phyloP scores from a whole-genome alignment of 2,329 filamentous ascomycete species.

The Blastomyces emzantsi region DNA sequence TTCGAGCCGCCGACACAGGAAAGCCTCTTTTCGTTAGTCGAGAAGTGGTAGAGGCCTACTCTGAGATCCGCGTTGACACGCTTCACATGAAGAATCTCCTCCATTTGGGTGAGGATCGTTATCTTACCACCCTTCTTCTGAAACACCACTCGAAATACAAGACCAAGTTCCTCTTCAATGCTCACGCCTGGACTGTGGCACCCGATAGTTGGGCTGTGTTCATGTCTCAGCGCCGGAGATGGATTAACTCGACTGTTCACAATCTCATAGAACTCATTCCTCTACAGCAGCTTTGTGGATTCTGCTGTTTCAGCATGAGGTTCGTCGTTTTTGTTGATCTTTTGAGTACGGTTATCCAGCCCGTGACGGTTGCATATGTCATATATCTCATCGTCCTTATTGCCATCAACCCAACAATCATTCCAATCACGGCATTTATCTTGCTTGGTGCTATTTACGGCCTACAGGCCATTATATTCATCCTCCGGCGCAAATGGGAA shows the following conservation, averaged over 20 bases:
- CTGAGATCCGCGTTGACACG: conserved; percentile 92
- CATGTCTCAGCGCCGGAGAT: conserved; percentile 94
- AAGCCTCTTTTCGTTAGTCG: conserved; percentile 95
- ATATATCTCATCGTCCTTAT: conserved; percentile 77
- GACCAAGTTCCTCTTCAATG: conserved; percentile 91
- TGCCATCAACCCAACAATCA: conserved; percentile 49
- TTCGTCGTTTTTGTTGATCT: conserved; percentile 95
- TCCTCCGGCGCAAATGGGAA: conserved; percentile 93
- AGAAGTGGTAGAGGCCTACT: conserved; percentile 79
- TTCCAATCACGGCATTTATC: conserved; percentile 82
- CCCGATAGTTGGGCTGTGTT: conserved; percentile 92
- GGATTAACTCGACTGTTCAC: conserved; percentile 99
- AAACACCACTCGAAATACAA: conserved; percentile 92
- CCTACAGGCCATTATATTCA: conserved; percentile 95
- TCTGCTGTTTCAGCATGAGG: conserved; percentile 99
- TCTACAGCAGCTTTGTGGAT: conserved; percentile 88
- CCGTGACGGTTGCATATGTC: conserved; percentile 83
- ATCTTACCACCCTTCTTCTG: conserved; percentile 84
- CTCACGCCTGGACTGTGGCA: conserved; percentile 94
- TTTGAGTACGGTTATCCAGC: conserved; percentile 82
- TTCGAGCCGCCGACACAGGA: conserved; percentile 85
- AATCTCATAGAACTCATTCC: conserved; percentile 95
- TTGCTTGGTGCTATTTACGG: conserved; percentile 93
- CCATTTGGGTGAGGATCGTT: conserved; percentile 95
- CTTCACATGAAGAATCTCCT: conserved; percentile 98